phyloP scores from a whole-genome alignment of 2,329 filamentous ascomycete genomes.

The Tolypocladium cylindrosporum region DNA sequence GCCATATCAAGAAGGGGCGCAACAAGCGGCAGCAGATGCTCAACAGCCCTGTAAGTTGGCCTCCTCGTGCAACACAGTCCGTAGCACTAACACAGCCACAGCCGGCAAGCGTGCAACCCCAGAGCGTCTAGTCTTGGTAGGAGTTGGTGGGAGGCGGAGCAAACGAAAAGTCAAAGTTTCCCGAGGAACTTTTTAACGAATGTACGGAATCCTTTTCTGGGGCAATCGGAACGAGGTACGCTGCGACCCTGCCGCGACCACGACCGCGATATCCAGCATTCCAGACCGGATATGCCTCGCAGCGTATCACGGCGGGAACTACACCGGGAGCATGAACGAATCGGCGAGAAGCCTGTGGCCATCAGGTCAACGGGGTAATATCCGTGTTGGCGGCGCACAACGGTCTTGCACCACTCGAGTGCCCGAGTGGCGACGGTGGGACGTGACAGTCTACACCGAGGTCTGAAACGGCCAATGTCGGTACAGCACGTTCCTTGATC shows the following conservation, averaged over 20 bases:
- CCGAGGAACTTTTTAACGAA: neutral
- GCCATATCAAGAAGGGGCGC: slow-evolving; percentile 95
- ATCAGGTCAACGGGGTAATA: slow-evolving; percentile 19
- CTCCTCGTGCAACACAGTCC: neutral
- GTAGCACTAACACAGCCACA: slow-evolving; percentile 13
- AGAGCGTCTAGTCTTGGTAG: slow-evolving; percentile 36
- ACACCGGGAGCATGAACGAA: neutral
- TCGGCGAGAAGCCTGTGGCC: slow-evolving; percentile 7
- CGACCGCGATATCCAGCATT: neutral
- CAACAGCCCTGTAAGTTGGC: slow-evolving; percentile 77
- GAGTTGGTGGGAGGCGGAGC: neutral
- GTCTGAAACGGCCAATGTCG: slow-evolving; percentile 18
- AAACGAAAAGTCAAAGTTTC: neutral
- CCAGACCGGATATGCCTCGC: neutral
- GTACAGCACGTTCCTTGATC: slow-evolving; percentile 2
- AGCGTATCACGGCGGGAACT: neutral
- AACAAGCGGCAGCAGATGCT: slow-evolving; percentile 92
- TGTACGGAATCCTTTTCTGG: slow-evolving; percentile 1
- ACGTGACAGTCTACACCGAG: slow-evolving; percentile 16
- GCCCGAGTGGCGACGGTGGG: slow-evolving; percentile 5
- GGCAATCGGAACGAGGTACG: neutral
- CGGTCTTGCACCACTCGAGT: neutral
- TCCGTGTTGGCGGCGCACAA: slow-evolving; percentile 10
- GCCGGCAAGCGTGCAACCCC: slow-evolving; percentile 46
- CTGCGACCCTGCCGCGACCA: neutral